Base-by-base conservation (phyloP, 1,139 yeast genomes). In the Pneumocystis canis region DNA sequence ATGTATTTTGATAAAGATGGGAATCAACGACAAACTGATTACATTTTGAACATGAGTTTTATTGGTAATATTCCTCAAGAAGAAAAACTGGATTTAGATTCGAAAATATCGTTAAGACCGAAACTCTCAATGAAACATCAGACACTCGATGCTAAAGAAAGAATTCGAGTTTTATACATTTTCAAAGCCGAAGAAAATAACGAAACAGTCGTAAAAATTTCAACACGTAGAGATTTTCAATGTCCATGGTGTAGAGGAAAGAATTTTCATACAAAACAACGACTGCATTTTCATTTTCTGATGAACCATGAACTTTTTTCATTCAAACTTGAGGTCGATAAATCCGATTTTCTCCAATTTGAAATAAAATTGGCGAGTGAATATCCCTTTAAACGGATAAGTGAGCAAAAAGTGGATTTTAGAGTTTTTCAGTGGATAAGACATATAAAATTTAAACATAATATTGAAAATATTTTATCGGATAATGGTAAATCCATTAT, bases 241-340 rank as follows among this genome's bases (percentile, higher is more conserved):
- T 65, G 67, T 47, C 67, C 66, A 5, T 65, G 66, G 65, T 65
- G 67, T 37, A n/a, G 47, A 18, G 58, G 60, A 57, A 60, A 33
- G 20, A 60, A 65, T 39, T 65, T 53, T 37, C 60, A 54, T 6
- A 32, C 58, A 1, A 58, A 39, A 47, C 64, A 62, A 18, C 60
- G 65, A 3, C 59, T 65, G 30, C 65, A 65, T 40, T 65, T 65
- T 39, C 67, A 65, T 37, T 64, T 65, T 28, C 5, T 61, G 33
- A 64, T 66, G 25, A 59, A 61, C 30, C 67, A 65, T 41, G 65
- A 59, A 35, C 58, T 65, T 30, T 65, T 65, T 41, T 58, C 63
- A n/a, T 65, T 65, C 30, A 59, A 64, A 14, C 60, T 64, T n/a
- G 65, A 61, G 11, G 37, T 35, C 54, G 63, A 64, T n/a, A 59